These are phyloP conservation scores for Mercurialis annua DNA, from an alignment of 345 rosid species.

Conservation along the genomic window DNA sequence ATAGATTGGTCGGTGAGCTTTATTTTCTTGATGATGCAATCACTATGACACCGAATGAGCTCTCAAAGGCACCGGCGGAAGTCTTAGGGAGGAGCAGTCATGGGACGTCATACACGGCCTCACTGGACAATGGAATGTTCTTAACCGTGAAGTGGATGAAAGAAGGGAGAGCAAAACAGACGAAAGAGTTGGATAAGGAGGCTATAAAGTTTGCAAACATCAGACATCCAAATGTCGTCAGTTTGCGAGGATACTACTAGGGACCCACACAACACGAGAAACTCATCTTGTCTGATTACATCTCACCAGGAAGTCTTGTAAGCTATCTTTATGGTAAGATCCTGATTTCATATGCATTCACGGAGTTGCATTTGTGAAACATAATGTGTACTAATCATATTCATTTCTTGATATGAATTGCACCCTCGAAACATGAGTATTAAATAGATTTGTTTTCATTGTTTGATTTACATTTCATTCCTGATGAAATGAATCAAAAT, in stretches of 20 bases:
- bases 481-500: slow-evolving; percentile 18
- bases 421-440: no score
- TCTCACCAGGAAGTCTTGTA: slow-evolving; percentile 94
- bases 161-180: slow-evolving; percentile 96
- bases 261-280: slow-evolving; percentile 98
- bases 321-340: slow-evolving; percentile 88
- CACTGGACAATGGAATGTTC: slow-evolving; percentile 80
- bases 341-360: slow-evolving; percentile 3
- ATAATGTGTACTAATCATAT: neutral
- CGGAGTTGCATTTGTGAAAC: neutral
- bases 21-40: slow-evolving; percentile 89
- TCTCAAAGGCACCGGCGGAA: slow-evolving; percentile 95
- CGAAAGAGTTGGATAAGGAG: slow-evolving; percentile 94
- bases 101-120: slow-evolving; percentile 92
- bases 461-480: slow-evolving; percentile 1
- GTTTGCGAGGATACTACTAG: slow-evolving; percentile 95
- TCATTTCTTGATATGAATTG: neutral
- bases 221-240: slow-evolving; percentile 95
- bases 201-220: slow-evolving; percentile 92
- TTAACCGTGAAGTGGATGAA: slow-evolving; percentile 95
- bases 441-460: no score
- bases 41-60: slow-evolving; percentile 83
- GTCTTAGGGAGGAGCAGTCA: slow-evolving; percentile 98
- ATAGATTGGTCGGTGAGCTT: slow-evolving; percentile 81
- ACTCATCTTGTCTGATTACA: slow-evolving; percentile 90